Conservation (phyloP, 352 stramenopile species). For the Phytophthora ramorum region DNA sequence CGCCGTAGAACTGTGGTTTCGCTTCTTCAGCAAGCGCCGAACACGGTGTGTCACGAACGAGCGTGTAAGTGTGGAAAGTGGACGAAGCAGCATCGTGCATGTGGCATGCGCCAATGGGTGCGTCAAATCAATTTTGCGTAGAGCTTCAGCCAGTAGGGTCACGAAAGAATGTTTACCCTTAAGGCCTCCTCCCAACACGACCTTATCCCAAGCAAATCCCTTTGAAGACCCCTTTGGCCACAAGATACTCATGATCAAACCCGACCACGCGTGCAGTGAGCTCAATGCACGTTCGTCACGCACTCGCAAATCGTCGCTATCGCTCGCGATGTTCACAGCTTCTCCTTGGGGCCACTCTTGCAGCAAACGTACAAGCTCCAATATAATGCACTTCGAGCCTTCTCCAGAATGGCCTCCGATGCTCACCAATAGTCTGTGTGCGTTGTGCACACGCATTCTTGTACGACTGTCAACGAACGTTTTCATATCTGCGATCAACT, state of each 20-base stretch:
- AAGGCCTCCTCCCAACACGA: slow-evolving; percentile 69
- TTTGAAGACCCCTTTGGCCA: slow-evolving; percentile 85
- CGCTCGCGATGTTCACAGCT: slow-evolving; percentile 1
- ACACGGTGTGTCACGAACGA: slow-evolving; percentile 84
- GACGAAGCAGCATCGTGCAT: slow-evolving; percentile 83
- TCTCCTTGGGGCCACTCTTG: slow-evolving; percentile 61
- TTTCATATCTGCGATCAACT: slow-evolving; percentile 43
- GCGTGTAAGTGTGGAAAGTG: slow-evolving; percentile 78
- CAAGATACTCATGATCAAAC: slow-evolving; percentile 88
- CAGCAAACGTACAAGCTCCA: slow-evolving; percentile 76
- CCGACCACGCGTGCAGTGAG: slow-evolving; percentile 83
- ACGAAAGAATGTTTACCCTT: slow-evolving; percentile 84
- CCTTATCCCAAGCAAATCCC: slow-evolving; percentile 82
- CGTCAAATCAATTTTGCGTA: slow-evolving; percentile 80
- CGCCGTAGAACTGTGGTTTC: slow-evolving; percentile 20
- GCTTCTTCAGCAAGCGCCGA: slow-evolving; percentile 71
- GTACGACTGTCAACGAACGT: slow-evolving; percentile 52
- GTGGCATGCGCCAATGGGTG: slow-evolving; percentile 80
- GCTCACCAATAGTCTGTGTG: slow-evolving; percentile 71
- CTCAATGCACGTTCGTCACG: slow-evolving; percentile 75
- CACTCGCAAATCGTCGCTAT: slow-evolving; percentile 48
- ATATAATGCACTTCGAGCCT: slow-evolving; percentile 77
- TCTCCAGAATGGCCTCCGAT: slow-evolving; percentile 80
- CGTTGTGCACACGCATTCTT: slow-evolving; percentile 64
- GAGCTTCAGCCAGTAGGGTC: slow-evolving; percentile 70